These are phyloP conservation scores for Lactifluus subvellereus DNA, from an alignment of 768 basidiomycete genomes.

Conservation along the genomic window DNA sequence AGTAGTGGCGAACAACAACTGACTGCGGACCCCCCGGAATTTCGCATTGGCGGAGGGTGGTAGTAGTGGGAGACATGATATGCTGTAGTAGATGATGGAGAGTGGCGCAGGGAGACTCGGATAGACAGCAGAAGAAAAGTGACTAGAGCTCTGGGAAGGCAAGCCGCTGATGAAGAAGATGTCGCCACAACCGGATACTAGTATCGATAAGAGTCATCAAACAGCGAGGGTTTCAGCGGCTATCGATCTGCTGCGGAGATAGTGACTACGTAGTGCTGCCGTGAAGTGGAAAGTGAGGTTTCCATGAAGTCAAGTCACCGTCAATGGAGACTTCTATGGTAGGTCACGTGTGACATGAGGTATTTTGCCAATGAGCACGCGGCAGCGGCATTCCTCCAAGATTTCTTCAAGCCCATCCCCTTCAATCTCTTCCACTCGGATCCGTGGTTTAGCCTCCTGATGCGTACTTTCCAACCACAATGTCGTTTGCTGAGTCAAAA, in stretches of 20 bases:
- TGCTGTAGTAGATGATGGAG: not conserved
- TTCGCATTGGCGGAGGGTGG: not conserved
- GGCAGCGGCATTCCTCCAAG: no score
- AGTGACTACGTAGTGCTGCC: not conserved
- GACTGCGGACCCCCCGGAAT: not conserved
- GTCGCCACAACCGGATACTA: not conserved
- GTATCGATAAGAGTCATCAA: not conserved
- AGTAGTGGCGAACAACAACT: not conserved
- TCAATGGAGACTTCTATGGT: no score
- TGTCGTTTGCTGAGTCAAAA: no score
- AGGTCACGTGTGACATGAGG: no score
- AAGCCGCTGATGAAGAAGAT: not conserved
- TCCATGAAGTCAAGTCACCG: not conserved
- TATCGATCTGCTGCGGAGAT: not conserved
- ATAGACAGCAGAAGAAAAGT: no score
- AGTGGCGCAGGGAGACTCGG: not conserved
- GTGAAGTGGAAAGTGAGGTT: not conserved
- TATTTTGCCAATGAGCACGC: no score
- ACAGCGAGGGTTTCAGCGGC: not conserved
- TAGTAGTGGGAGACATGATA: not conserved
- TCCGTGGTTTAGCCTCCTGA: no score
- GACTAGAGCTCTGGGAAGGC: not conserved
- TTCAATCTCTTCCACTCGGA: no score
- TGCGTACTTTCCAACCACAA: no score
- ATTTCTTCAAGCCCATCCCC: no score